A percentile compares a stretch with the other conserved stretches of the same genome.
Evolutionary conservation across 768 basidiomycete species (phyloP).

Genomic region (Suillus cothurnatus): DNA sequence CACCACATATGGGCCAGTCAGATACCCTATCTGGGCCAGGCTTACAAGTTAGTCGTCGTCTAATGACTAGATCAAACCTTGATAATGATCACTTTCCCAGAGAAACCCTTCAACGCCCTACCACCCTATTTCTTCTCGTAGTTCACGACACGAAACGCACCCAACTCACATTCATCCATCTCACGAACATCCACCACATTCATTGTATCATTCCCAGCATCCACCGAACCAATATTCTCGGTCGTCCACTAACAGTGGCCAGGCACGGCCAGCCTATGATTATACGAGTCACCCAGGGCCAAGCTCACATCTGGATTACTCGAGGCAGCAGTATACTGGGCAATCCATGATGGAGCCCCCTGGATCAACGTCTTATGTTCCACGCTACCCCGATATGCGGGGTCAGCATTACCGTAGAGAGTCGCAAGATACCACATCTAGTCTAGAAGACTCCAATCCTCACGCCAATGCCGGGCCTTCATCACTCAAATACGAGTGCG

Average conservation of each 20-base stretch:
- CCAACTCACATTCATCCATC: conserved; percentile 15
- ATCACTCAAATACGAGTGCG: conserved; percentile 68
- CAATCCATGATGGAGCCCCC: conserved; percentile 18
- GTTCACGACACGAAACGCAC: conserved; percentile 29
- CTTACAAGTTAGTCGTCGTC: conserved; percentile 27
- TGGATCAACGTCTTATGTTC: conserved; percentile 17
- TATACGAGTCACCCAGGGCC: conserved; percentile 18
- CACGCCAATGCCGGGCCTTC: conserved; percentile 29
- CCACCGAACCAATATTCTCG: conserved; percentile 14
- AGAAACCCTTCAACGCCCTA: conserved; percentile 24
- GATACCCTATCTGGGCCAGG: conserved; percentile 31
- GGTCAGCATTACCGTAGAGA: conserved; percentile 24
- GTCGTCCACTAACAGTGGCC: conserved; percentile 31
- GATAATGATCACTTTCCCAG: conserved; percentile 19
- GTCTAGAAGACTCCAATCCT: conserved; percentile 19
- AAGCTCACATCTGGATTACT: conserved; percentile 4
- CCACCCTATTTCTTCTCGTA: conserved; percentile 23
- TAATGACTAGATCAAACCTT: conserved; percentile 1
- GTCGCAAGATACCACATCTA: conserved; percentile 8
- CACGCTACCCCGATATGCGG: conserved; percentile 20
- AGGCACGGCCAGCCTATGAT: conserved; percentile 30
- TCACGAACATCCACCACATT: conserved; percentile 25
- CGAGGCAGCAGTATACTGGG: conserved; percentile 12
- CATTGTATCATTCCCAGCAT: conserved; percentile 25
- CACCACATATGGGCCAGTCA: conserved; percentile 25